Base-by-base conservation (phyloP, 192 early-diverging fungal genomes). In the Coemansia sp. region DNA sequence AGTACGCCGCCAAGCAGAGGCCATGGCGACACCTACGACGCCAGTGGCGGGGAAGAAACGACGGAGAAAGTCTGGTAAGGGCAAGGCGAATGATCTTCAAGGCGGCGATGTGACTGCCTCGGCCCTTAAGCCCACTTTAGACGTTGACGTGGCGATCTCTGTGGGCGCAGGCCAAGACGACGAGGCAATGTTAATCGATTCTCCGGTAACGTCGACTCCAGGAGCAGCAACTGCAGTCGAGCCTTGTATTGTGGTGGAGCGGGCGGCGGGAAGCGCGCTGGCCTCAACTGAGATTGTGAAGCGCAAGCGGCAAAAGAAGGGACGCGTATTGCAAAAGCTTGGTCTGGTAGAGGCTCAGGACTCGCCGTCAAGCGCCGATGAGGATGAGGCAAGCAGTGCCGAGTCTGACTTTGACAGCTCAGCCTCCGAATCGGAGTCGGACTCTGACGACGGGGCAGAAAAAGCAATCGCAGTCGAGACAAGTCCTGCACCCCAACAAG, bases 361-460 rank as follows among this genome's bases (percentile, higher is more conserved):
- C 7, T 50, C 66, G 27, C 34, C 56, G 8, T 53, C 51, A 27
- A 63, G 53, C 55, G 59, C 61, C 44, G 44, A 40, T 24, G 72
- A 68, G 29, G 29, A 48, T 15, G 62, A 45, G 12, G 64, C 63
- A 12, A 65, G 61, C 7, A 62, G 61, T 17, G 13, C 31, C 2
- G 89, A 88, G 34, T 83, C 85, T 7, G 89, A 91, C 0, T 90
- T 91, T 77, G 91, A 92, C 80, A 91, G 91, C 63, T 92, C 92
- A 4, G 87, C 89, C 51, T 88, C 88, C 31, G 87, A 84, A 4
- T 70, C 48, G 22, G 80, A 80, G 3, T 78, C 90, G 27, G 55
- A n/a, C 55, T 58, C 55, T 58, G 5, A 15, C 17, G 31, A 58
- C 13, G 15, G 11, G 10, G 50, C 41, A 10, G 11, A 6, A 2